Conservation (phyloP, 2,329 filamentous ascomycete species). For the Epichloe bromicola region DNA sequence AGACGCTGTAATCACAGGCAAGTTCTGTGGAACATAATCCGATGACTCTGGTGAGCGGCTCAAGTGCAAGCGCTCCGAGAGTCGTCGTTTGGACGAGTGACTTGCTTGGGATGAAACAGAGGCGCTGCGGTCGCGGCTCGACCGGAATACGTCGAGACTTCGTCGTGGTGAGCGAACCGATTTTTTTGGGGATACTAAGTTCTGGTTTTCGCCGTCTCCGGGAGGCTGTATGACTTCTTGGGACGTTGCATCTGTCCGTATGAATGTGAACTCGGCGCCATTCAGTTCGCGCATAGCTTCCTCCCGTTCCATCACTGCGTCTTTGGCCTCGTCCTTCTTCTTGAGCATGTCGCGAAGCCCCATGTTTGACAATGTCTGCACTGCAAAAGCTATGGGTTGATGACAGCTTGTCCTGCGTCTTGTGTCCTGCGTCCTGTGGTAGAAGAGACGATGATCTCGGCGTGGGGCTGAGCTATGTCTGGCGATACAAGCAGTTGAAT, state of each 20-base stretch:
- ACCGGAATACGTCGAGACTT: slow-evolving; percentile 33
- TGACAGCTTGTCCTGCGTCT: no score
- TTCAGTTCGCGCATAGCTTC: slow-evolving; percentile 23
- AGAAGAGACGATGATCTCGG: not conserved
- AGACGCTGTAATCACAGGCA: slow-evolving; percentile 56
- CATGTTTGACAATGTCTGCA: slow-evolving; percentile 20
- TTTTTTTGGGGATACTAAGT: slow-evolving; percentile 15
- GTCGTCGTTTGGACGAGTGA: slow-evolving; percentile 29
- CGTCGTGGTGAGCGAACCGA: slow-evolving; percentile 21
- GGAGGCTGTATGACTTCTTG: slow-evolving; percentile 70
- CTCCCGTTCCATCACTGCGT: slow-evolving; percentile 19
- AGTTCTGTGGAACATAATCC: slow-evolving; percentile 62
- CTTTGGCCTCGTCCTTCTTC: slow-evolving; percentile 36
- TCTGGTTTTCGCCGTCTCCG: slow-evolving; percentile 17
- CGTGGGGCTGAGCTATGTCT: not conserved
- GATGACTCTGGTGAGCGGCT: slow-evolving; percentile 46
- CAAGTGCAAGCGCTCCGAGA: slow-evolving; percentile 62
- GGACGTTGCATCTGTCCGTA: slow-evolving; percentile 70
- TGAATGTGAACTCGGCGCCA: slow-evolving; percentile 63
- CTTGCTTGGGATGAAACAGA: slow-evolving; percentile 31
- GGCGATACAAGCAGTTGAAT: not conserved
- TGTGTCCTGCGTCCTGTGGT: no score
- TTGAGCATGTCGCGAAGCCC: slow-evolving; percentile 39
- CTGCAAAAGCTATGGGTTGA: not conserved
- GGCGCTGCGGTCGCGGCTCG: slow-evolving; percentile 33